These are phyloP conservation scores for Colletotrichum coccodes DNA, from an alignment of 2,329 filamentous ascomycete species.

Conservation along the genomic window DNA sequence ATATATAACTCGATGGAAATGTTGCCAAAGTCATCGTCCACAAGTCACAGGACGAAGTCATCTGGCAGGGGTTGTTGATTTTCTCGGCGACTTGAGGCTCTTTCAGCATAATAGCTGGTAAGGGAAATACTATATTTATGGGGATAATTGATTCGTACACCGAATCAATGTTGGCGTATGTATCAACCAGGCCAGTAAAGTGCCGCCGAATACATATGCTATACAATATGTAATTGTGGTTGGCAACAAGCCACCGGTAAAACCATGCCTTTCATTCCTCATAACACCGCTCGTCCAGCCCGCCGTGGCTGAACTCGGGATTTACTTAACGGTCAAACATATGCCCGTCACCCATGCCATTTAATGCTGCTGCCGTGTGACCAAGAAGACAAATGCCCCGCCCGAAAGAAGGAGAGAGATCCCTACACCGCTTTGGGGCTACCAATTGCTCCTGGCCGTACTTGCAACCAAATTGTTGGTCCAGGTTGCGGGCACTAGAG, in stretches of 20 bases:
- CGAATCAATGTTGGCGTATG: background rate
- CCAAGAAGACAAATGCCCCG: background rate
- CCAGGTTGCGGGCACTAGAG: background rate
- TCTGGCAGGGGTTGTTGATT: background rate
- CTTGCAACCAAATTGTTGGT: background rate
- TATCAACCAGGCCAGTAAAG: background rate
- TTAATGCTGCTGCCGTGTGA: background rate
- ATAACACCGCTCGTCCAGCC: constrained; percentile 5
- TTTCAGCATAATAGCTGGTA: background rate
- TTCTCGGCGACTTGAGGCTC: background rate
- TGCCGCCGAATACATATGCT: background rate
- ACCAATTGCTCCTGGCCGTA: background rate
- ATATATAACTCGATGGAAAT: constrained; percentile 61
- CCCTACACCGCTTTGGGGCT: background rate
- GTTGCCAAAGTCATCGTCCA: constrained; percentile 35
- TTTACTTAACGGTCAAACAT: background rate
- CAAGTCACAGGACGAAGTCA: background rate
- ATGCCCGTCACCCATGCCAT: background rate
- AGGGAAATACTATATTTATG: background rate
- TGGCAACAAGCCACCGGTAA: background rate
- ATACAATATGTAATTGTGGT: background rate
- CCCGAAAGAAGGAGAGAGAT: background rate
- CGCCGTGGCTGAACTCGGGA: background rate
- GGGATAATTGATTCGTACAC: background rate
- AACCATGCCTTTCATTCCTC: background rate